Evolutionary conservation across 2,329 filamentous ascomycete species (phyloP), one percentile per base, ranked within the genome.

Genomic region (Epichloe sp.): DNA sequence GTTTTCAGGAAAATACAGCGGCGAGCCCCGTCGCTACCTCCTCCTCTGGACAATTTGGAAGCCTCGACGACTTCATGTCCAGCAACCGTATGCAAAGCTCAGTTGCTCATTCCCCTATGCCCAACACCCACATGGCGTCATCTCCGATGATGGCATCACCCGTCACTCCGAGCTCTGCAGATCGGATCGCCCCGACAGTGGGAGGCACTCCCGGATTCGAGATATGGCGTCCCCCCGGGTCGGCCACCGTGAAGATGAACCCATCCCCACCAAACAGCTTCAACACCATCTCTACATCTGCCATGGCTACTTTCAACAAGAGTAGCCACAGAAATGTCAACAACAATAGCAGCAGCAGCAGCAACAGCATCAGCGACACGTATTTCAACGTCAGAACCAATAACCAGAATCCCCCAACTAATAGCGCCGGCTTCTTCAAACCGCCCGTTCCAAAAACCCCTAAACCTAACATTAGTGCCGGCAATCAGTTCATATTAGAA

Each of bases 391-490:
- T 14, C 31, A 35, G 34, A 17, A 34, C n/a, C 23, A 47, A 26
- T 15, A 46, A 21, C 26, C 49, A 34, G 23, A 15, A 19, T 17
- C 8, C 37, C 26, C 6, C 49, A 15, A 41, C 49, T 15, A 47
- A 44, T 8, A 44, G 50, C 40, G 49, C 49, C 6, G 59, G 62
- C 15, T 68, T 65, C 53, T 66, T 63, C 48, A 68, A 66, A 47
- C 69, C 69, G 6, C 67, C 69, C 1, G 59, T 69, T 10, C 68
- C 68, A 31, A 64, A 67, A 35, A 67, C 64, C 36, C 65, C 67
- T 10, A 72, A 71, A 53, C 64, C 68, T 11, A 59, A 64, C 34
- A 59, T 68, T 50, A 63, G 61, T 45, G 54, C 56, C 23, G 60
- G 60, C 14, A 67, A 60, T 48, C 67, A 69, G 51, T 63, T 69